A percentile compares a stretch with the other conserved stretches of the same genome.
Evolutionary conservation across 192 early-diverging fungal genomes (phyloP).

Genomic region (Coemansia sp.): DNA sequence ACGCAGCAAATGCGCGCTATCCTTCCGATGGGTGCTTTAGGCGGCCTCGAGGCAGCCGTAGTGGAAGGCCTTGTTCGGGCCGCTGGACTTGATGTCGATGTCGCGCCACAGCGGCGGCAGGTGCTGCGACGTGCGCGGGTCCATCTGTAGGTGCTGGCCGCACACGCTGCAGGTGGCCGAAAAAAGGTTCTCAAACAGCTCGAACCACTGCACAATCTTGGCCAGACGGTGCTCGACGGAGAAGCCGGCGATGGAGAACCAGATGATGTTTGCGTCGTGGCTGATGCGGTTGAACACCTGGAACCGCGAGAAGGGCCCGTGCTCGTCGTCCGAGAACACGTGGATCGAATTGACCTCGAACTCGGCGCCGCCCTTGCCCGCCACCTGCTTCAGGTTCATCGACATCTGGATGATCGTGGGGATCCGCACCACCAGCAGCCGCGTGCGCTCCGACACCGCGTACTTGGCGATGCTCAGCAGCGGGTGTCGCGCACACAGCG

Average conservation of each 20-base stretch:
- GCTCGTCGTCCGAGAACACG: conserved; percentile 35
- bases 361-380: conserved; percentile 10
- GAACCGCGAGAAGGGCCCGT: conserved; percentile 28
- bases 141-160: conserved; percentile 39
- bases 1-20: neutral
- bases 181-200: conserved; percentile 40
- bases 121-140: conserved; percentile 45
- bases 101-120: conserved; percentile 48
- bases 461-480: conserved; percentile 16
- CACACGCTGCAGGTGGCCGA: conserved; percentile 46
- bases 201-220: conserved; percentile 46
- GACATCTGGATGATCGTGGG: conserved; percentile 43
- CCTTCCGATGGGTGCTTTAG: neutral
- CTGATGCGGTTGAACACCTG: conserved; percentile 42
- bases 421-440: conserved; percentile 34
- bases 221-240: conserved; percentile 44
- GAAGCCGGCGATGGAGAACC: conserved; percentile 44
- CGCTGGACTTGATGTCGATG: conserved; percentile 20
- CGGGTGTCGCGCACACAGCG: conserved; percentile 25
- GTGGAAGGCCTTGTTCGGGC: conserved; percentile 36
- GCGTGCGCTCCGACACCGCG: conserved; percentile 21
- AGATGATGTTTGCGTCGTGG: conserved; percentile 42
- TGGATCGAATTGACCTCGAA: conserved; percentile 30
- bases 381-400: conserved; percentile 28
- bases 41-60: conserved; percentile 33